Evolutionary conservation across 208 protist genomes (phyloP), one percentile per base, ranked within the genome.

Genomic region (Vickermania ingenoplastis): DNA sequence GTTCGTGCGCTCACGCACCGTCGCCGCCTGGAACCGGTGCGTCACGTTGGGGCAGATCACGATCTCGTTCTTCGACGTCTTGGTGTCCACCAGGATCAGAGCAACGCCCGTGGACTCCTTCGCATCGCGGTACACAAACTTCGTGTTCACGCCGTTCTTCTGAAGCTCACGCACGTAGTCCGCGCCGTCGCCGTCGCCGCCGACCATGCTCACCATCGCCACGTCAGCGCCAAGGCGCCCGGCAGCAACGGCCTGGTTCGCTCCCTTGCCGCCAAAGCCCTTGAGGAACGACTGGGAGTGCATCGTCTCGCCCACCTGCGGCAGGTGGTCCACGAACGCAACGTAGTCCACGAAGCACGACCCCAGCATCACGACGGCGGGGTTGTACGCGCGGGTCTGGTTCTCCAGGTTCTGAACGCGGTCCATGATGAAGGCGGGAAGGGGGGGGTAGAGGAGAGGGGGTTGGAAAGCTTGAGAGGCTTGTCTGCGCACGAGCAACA

Each of bases 231-330:
- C 86, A 17, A 96, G 79, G 31, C 87, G 71, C 5, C 85, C 87
- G 3, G 81, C 85, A 17, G 77, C 76, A 13, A 94, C 83, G 5
- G 91, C 81, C 70, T 97, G 91, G 69, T 97, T 97, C 4, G 86
- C 88, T 21, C 94, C 94, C 65, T 97, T 97, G 1, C 94, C 94
- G 31, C 94, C 94, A 68, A 96, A 97, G 2, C 86, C 86, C 67
- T 92, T 89, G 29, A 76, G 54, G 62, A 94, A 97, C 21, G 58
- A 77, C 56, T 75, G 28, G 1, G 80, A 94, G 63, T 88, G 81
- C 64, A 97, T 79, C 17, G 94, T 97, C 73, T 97, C 90, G 21
- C 94, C 91, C 24, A 83, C 59, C 67, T 91, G 77, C 13, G 91
- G 91, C 57, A 92, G 59, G 71, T 77, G 82, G 24, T 89, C 75